Evolutionary conservation across 164 flowering plant genomes (phyloP).

Genomic region (Platanus orientalis): DNA sequence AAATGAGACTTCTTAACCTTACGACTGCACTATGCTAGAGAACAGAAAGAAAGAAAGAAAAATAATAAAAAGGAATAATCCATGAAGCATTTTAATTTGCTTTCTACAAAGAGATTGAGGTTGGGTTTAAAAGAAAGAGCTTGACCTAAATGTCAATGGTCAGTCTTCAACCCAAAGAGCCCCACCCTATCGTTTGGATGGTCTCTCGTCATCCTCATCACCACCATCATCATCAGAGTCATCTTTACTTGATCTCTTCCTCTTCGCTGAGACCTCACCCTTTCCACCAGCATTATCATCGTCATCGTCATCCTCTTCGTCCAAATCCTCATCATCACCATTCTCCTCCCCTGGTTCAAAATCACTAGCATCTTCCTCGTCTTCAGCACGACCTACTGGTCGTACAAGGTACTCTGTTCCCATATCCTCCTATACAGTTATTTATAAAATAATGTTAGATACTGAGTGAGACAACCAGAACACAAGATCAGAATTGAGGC

Average conservation of each 20-base stretch:
- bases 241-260: conserved; percentile 51
- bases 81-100: no score
- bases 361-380: conserved; percentile 82
- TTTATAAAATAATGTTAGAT: background rate
- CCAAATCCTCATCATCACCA: conserved; percentile 61
- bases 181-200: conserved; percentile 62
- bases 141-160: conserved; percentile 31
- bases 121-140: conserved; percentile 20
- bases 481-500: background rate
- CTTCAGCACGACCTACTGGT: conserved; percentile 65
- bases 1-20: no score
- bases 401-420: conserved; percentile 70
- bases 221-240: conserved; percentile 54
- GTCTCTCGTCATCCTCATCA: conserved; percentile 77
- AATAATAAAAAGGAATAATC: no score
- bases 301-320: conserved; percentile 41
- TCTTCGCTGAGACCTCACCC: conserved; percentile 48
- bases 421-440: conserved; percentile 47
- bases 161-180: conserved; percentile 24
- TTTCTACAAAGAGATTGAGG: no score
- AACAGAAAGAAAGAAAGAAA: no score
- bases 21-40: no score
- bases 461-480: background rate
- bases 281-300: conserved; percentile 35
- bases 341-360: conserved; percentile 70